Evolutionary conservation across 2,329 filamentous ascomycete genomes (phyloP), one percentile per base, ranked within the genome.

Genomic region (Chalaropsis thielavioides): DNA sequence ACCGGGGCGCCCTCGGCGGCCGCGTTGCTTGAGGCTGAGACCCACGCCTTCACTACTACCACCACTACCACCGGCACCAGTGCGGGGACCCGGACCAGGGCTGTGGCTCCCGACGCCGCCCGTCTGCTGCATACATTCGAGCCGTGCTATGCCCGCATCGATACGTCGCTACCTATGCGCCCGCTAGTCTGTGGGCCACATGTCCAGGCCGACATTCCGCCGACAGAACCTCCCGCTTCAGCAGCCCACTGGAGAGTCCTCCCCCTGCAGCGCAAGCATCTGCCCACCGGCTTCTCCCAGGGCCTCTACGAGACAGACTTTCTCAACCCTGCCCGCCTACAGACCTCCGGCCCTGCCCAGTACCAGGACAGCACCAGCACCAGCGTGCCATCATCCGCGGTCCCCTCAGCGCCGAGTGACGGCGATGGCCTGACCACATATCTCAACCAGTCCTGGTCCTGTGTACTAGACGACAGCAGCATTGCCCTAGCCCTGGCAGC

Each of bases 191-290:
- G 10, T 22, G 13, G 35, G 15, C 13, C 15, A 2, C n/a, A 62
- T 17, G 13, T 22, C 22, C 13, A 19, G 15, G n/a, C 15, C 31
- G 54, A 58, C 31, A 6, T 7, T 15, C 17, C 15, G 7, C 7
- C 54, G 31, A 13, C 27, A 19, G 35, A 24, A 15, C 43, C 59
- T 40, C 31, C 38, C 8, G 11, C 44, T 6, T 22, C 58, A 19
- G 10, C 49, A 11, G 58, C 66, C 3, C 24, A 49, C 15, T 67
- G 66, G 66, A 63, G 66, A 54, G 62, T 60, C 22, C 41, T 67
- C 6, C 51, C 60, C 22, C 60, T 63, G 10, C 51, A 61, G 7
- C 49, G 49, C 44, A 44, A 40, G 6, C 54, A 49, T 19, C 61
- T 65, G 15, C 40, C 22, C 3, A 64, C 66, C 6, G 61, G 64